Evolutionary conservation across 2,329 filamentous ascomycete species (phyloP).

Genomic region (Hymenoscyphus fructigenus): DNA sequence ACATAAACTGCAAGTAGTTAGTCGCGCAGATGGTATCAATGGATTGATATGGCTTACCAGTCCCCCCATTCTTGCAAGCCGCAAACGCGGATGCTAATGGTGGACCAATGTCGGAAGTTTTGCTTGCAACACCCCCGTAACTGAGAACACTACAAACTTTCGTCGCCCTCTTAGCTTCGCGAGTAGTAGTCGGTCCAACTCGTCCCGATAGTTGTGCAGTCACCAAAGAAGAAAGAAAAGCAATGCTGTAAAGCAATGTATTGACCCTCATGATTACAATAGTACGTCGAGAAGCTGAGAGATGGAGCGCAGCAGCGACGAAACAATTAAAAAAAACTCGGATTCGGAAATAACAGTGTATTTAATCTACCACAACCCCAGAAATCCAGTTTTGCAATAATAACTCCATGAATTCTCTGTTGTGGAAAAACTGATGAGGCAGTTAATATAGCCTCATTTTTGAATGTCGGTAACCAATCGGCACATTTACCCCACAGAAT

Average conservation of each 20-base stretch:
- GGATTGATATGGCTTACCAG: constrained; percentile 29
- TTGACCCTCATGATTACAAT: constrained; percentile 20
- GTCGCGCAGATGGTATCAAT: not conserved
- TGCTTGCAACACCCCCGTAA: constrained; percentile 52
- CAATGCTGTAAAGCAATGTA: constrained; percentile 14
- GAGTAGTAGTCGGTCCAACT: constrained; percentile 46
- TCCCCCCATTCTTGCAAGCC: constrained; percentile 50
- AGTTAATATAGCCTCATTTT: too few relatives aligned
- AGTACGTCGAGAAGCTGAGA: not conserved
- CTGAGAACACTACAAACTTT: constrained; percentile 53
- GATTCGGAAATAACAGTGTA: too few relatives aligned
- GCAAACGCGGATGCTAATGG: constrained; percentile 48
- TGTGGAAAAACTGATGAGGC: too few relatives aligned
- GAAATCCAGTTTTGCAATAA: too few relatives aligned
- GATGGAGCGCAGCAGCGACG: not conserved
- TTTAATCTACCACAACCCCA: too few relatives aligned
- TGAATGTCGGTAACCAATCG: too few relatives aligned
- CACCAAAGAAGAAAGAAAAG: constrained; percentile 26
- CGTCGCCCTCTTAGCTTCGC: constrained; percentile 42
- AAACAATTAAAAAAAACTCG: not conserved
- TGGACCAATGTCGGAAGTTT: constrained; percentile 50
- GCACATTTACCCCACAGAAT: too few relatives aligned
- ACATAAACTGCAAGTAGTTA: constrained; percentile 13
- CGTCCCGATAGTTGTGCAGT: constrained; percentile 42
- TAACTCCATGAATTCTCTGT: too few relatives aligned